These are phyloP conservation scores for Neopestalotiopsis clavispora DNA, from an alignment of 2,329 filamentous ascomycete genomes.

Conservation along the genomic window DNA sequence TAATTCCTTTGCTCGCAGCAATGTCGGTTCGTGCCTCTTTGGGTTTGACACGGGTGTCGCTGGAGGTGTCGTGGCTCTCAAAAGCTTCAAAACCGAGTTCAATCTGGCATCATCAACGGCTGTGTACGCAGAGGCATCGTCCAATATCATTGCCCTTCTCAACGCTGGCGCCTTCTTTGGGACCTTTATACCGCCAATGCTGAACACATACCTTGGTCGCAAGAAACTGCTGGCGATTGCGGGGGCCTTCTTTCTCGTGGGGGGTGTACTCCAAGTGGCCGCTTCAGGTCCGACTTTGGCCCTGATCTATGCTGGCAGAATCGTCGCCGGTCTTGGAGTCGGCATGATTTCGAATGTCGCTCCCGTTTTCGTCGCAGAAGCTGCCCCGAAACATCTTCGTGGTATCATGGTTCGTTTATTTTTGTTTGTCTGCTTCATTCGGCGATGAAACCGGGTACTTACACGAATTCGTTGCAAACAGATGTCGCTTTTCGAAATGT, in stretches of 20 bases:
- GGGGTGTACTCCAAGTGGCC: background rate
- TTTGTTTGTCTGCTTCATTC: background rate
- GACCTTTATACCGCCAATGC: background rate
- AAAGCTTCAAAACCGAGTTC: slow-evolving; percentile 6
- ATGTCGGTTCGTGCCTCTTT: slow-evolving; percentile 2
- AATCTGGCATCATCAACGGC: background rate
- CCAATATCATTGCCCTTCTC: slow-evolving; percentile 10
- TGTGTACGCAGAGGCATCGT: background rate
- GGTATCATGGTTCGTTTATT: slow-evolving; percentile 5
- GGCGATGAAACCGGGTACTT: background rate
- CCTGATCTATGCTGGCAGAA: background rate
- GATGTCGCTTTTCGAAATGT: slow-evolving; percentile 13
- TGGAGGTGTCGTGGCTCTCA: background rate
- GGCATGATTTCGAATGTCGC: slow-evolving; percentile 41
- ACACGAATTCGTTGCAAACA: background rate
- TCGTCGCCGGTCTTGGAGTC: slow-evolving; percentile 33
- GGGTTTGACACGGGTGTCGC: slow-evolving; percentile 10
- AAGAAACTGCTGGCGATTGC: background rate
- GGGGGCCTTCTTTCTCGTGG: background rate
- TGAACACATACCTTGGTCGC: background rate
- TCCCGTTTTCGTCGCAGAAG: slow-evolving; percentile 43
- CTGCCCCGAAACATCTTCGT: slow-evolving; percentile 5
- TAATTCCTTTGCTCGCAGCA: background rate
- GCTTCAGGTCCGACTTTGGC: slow-evolving; percentile 2
- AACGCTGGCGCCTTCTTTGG: slow-evolving; percentile 13